These are phyloP conservation scores for Calonectria leucothoes DNA, from an alignment of 2,329 filamentous ascomycete genomes.

Conservation along the genomic window DNA sequence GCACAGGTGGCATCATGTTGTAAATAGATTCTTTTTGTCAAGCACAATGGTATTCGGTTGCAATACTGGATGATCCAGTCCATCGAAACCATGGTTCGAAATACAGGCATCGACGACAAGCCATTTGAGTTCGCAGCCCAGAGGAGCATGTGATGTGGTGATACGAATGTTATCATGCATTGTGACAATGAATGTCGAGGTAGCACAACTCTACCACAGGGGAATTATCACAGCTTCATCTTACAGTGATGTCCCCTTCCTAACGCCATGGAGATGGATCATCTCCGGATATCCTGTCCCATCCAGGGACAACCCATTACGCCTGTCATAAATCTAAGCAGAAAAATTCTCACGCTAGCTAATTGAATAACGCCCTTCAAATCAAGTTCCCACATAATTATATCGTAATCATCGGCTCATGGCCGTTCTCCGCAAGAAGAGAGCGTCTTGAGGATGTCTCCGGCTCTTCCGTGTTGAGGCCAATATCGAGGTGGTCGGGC, in stretches of 20 bases:
- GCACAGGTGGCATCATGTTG: constrained; percentile 29
- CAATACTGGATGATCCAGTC: background rate
- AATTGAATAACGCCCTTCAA: constrained; percentile 28
- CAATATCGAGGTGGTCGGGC: constrained; percentile 51
- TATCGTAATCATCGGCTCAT: constrained; percentile 65
- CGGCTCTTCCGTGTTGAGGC: constrained; percentile 51
- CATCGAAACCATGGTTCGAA: background rate
- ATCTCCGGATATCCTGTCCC: constrained; percentile 27
- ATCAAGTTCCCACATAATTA: constrained; percentile 41
- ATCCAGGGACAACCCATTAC: constrained; percentile 31
- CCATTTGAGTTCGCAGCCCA: background rate
- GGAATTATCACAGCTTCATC: background rate
- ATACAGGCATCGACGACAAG: background rate
- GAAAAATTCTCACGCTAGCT: constrained; percentile 28
- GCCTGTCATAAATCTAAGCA: constrained; percentile 29
- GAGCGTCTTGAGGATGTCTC: constrained; percentile 39
- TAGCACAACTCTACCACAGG: background rate
- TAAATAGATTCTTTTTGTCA: constrained; percentile 43
- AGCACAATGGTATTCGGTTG: constrained; percentile 28
- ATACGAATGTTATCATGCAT: background rate
- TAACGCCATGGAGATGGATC: constrained; percentile 29
- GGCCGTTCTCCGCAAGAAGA: constrained; percentile 51
- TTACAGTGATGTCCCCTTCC: background rate
- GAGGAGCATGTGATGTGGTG: background rate
- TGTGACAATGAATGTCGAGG: background rate